Percentiles rank a stretch among this genome's conserved stretches.
These are phyloP conservation scores for Komagataella mondaviorum DNA, from an alignment of 805 yeast genomes.

Conservation along the genomic window DNA sequence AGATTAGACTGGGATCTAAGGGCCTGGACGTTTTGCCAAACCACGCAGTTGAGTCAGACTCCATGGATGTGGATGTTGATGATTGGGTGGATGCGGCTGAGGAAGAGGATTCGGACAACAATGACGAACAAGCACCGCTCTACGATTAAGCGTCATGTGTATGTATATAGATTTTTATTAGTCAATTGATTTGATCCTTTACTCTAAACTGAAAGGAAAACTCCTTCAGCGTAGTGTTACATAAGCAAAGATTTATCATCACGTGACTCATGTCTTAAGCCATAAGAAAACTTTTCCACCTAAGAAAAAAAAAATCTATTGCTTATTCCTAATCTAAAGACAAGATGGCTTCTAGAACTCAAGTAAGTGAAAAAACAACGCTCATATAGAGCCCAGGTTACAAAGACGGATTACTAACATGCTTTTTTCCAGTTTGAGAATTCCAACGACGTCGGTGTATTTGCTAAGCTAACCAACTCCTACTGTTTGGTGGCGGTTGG, in stretches of 20 bases:
- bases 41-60: conserved; percentile 48
- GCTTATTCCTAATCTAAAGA: background rate
- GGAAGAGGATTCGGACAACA: conserved; percentile 29
- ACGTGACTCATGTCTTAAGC: background rate
- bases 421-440: conserved; percentile 44
- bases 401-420: conserved; percentile 2
- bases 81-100: conserved; percentile 55
- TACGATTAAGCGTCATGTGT: conserved; percentile 7
- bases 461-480: conserved; percentile 88
- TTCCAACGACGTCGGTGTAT: conserved; percentile 87
- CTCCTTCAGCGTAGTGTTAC: background rate
- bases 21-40: conserved; percentile 79
- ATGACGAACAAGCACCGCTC: conserved; percentile 6
- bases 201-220: background rate
- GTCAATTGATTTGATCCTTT: background rate
- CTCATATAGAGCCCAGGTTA: background rate
- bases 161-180: background rate
- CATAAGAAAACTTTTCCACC: background rate
- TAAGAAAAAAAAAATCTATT: background rate
- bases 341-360: conserved; percentile 57
- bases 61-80: conserved; percentile 42
- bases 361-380: conserved; percentile 14
- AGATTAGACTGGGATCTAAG: conserved; percentile 37
- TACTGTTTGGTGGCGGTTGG: conserved; percentile 96
- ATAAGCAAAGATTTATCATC: background rate